Evolutionary conservation across 257 asterid genomes (phyloP).

Genomic region (Solanum virginianum): DNA sequence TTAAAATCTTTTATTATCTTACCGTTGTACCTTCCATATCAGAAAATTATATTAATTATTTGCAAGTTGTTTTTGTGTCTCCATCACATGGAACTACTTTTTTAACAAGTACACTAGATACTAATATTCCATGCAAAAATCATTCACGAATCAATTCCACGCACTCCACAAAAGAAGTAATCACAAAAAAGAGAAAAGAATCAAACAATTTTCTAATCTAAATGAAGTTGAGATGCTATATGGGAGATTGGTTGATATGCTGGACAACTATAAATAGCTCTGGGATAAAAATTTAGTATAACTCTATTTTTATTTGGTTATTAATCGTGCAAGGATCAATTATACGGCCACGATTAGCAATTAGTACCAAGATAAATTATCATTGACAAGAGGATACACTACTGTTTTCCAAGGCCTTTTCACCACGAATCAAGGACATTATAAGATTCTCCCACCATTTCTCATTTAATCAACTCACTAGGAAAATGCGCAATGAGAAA

Average conservation of each 20-base stretch:
- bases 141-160: not conserved
- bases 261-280: not conserved
- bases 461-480: not conserved
- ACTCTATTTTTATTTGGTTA: not conserved
- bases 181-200: not conserved
- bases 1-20: not conserved
- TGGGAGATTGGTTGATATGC: not conserved
- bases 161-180: not conserved
- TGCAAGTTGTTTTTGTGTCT: not conserved
- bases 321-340: fast-evolving
- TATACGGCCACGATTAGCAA: not conserved
- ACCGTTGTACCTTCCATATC: not conserved
- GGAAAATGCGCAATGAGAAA: too few species aligned
- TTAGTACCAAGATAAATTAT: not conserved
- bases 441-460: not conserved
- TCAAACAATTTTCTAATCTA: not conserved
- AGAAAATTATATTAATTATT: not conserved
- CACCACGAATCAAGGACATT: fast-evolving
- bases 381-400: fast-evolving
- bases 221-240: not conserved
- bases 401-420: fast-evolving
- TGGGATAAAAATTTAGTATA: not conserved
- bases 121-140: not conserved
- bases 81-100: not conserved
- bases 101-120: not conserved